Base-by-base conservation (phyloP, 805 yeast species). In the Yarrowia divulgata region DNA sequence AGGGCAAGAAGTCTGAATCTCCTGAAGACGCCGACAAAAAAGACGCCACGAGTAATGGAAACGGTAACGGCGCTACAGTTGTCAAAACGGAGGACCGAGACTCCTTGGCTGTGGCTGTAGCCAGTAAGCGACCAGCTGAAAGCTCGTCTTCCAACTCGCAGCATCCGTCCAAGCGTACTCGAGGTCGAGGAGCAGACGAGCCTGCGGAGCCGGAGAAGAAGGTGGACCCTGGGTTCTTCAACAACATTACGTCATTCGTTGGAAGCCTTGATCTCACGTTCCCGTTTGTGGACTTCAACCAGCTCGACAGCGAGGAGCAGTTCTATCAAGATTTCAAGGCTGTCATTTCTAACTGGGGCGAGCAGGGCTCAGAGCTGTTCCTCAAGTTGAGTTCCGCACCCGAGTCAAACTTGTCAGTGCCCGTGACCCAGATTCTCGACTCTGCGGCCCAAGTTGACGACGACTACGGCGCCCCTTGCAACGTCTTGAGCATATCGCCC, bases 391-490 rank as follows among this genome's bases (percentile, higher is more conserved):
- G 57, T n/a, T 48, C 57, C 2, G 68, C 68, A 1, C 68, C 57
- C 5, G 68, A 63, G 12, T 63, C 68, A n/a, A 63, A 63, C 18
- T 40, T 63, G 19, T 48, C 68, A 0, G 68, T 63, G 16, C 68
- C 68, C 14, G 68, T 63, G n/a, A 63, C 68, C 1, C 68, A 63
- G 39, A 63, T 63, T 39, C 57, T 63, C 7, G 68, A 63, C 14
- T 48, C 68, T 10, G 68, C 68, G 3, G 68, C 68, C 9, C 68
- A 49, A 12, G 45, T 49, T 1, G 68, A 63, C n/a, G 68, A 48
- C 12, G 57, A 39, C 14, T 48, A 34, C 14, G 57, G 48, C 1
- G 43, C 45, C 18, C 57, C 55, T 1, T 49, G 48, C 23, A 16
- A 8, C 10, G 57, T 48, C 8, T 29, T 63, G 39, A 63, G 57